Evolutionary conservation across 2,329 filamentous ascomycete genomes (phyloP), one percentile per base, ranked within the genome.

Genomic region (Botrytis fragariae): DNA sequence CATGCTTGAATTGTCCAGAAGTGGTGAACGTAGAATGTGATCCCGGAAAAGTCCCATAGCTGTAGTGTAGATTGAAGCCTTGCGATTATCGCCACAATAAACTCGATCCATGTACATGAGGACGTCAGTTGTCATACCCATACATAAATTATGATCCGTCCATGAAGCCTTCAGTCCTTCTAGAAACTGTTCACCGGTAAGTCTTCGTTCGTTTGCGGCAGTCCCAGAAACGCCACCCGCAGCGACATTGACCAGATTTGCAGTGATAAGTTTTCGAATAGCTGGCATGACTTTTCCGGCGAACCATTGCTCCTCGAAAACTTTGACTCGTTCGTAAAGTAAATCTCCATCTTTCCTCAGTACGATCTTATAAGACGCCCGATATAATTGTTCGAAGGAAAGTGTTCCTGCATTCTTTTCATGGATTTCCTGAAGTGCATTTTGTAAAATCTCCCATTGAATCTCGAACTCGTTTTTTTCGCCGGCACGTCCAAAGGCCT

Each of bases 81-180:
- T 87, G 9, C 89, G 87, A 74, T 90, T 88, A 75, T 97, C 94
- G 51, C 90, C 86, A 68, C 90, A 92, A 79, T 93, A 94, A 42
- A 95, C 91, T 68, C 94, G 92, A 81, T 99, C 95, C 86, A 99
- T 93, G 80, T 98, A 98, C 94, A 98, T 98, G 69, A 98, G 86
- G 45, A 98, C 94, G 82, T 98, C 96, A 6, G 95, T 94, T 69
- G 94, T 91, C 95, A 98, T 98, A 80, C 94, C 94, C 93, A 97
- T 97, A 62, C 93, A 95, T 73, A 93, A 89, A 80, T 95, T 93
- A 80, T 99, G 95, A 75, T 97, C 92, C 74, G 94, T 90, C 94
- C 95, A 99, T 3, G 91, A 90, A 73, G 90, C 87, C 77, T 92
- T 92, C 22, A 98, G 82, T 0, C 90, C 91, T 72, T 89, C 89